Percentiles rank a stretch among this genome's conserved stretches.
Evolutionary conservation across 176 grass and related monocot species (phyloP).

Genomic region (Hordeum marinum): DNA sequence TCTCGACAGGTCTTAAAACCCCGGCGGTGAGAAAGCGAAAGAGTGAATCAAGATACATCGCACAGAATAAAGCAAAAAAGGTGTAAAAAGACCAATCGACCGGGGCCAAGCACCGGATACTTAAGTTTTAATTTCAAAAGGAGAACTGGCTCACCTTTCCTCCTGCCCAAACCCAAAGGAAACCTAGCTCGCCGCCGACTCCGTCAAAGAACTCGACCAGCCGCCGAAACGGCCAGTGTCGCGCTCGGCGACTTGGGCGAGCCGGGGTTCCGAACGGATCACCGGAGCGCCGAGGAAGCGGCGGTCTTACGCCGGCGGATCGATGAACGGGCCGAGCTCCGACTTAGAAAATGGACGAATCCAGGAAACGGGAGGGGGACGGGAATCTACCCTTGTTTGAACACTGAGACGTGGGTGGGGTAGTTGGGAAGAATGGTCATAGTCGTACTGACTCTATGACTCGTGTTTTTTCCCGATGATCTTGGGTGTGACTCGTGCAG

Average conservation of each 20-base stretch:
- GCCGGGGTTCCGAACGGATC: neutral
- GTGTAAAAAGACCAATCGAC: constrained; percentile 5
- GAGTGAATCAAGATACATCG: constrained; percentile 20
- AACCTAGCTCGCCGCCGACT: constrained; percentile 9
- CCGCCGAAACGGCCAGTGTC: neutral
- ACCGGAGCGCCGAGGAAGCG: neutral
- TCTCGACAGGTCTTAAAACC: constrained; percentile 1
- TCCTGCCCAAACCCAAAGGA: neutral
- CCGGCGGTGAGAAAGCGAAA: constrained; percentile 12
- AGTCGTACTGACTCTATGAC: constrained; percentile 5
- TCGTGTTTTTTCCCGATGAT: neutral
- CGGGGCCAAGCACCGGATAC: constrained; percentile 12
- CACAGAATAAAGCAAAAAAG: constrained; percentile 37
- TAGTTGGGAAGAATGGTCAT: constrained; percentile 13
- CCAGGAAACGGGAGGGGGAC: constrained; percentile 18
- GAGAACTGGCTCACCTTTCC: constrained; percentile 36
- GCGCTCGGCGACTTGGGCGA: neutral
- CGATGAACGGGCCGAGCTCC: neutral
- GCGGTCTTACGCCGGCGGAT: neutral
- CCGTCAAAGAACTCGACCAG: constrained; percentile 26
- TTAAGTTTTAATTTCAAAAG: constrained; percentile 30
- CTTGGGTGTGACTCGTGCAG: too few species aligned
- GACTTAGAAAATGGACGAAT: neutral
- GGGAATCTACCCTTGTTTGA: constrained; percentile 31
- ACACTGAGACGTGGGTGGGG: constrained; percentile 18